Base-by-base conservation (phyloP, 106 monocot species). In the Platanthera zijinensis region DNA sequence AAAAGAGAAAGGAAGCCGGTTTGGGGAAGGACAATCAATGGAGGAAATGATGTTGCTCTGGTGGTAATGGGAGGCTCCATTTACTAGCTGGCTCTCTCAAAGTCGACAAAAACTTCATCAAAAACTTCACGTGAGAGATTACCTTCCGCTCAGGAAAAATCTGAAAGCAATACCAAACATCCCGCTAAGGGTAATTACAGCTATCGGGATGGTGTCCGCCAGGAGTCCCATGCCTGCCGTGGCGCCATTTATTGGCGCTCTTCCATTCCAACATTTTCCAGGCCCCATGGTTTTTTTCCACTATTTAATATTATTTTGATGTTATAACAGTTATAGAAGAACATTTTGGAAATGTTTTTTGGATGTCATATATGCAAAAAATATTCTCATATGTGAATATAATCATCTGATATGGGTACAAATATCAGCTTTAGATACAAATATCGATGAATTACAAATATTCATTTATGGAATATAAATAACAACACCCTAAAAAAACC, bases 11-110 rank as follows among this genome's bases (percentile, higher is more conserved):
- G 11, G 0, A 69, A 47, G 46, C 45, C 69, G 8, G 69, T 46
- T 13, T 69, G 69, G 69, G 69, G 69, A 69, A 69, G 46, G 46
- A 13, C 45, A 2, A 13, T 45, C 45, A 69, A 69, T 69, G 69
- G 69, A 13, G 3, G 12, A 32, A 46, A 7, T 69, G 11, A 46
- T 69, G 32, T 12, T 1, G 45, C 5, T 7, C 13, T 45, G 13
- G 45, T 45, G 46, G 45, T 69, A 10, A 69, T 46, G 0, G 69
- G 69, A 69, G 69, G 69, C 69, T 69, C 69, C 45, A 10, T 45
- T 12, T 69, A 32, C 13, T 69, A 45, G 69, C 69, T 39, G 45
- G 5, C 69, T 69, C 69, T 69, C 11, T 19, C 69, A 21, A 45
- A 69, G 13, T 69, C 69, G 9, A 10, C 69, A 2, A 69, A 69